Conservation (phyloP, 164 flowering plant genomes). For the Tetracentron sinense region DNA sequence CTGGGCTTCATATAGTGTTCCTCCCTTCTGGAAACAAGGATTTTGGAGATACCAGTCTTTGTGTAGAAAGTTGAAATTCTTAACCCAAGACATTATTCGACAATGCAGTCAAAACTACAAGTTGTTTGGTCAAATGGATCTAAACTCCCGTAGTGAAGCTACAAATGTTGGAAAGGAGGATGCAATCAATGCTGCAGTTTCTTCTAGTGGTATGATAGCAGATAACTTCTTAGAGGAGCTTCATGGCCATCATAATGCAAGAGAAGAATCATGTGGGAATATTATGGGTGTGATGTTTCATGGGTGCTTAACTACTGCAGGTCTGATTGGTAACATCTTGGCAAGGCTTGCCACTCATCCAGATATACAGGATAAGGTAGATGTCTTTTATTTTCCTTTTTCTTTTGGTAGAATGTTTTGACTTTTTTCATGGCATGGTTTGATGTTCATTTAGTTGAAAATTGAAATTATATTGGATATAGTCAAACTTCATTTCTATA, state of each 20-base stretch:
- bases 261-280: slow-evolving; percentile 45
- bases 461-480: too few species aligned
- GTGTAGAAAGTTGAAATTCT: slow-evolving; percentile 44
- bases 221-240: slow-evolving; percentile 22
- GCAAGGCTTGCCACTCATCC: slow-evolving; percentile 52
- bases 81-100: slow-evolving; percentile 48
- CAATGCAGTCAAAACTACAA: slow-evolving; percentile 31
- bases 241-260: slow-evolving; percentile 20
- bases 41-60: slow-evolving; percentile 53
- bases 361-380: slow-evolving; percentile 57
- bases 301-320: slow-evolving; percentile 49
- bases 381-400: neutral
- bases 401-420: neutral
- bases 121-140: slow-evolving; percentile 12
- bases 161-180: slow-evolving; percentile 14
- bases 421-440: neutral
- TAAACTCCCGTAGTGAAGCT: slow-evolving; percentile 10
- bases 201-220: slow-evolving; percentile 11
- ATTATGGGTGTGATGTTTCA: slow-evolving; percentile 62
- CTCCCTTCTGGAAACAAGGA: slow-evolving; percentile 58
- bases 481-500: too few species aligned
- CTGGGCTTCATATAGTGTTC: slow-evolving; percentile 83
- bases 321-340: slow-evolving; percentile 44
- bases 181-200: too few species aligned
- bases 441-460: too few species aligned